phyloP scores from a whole-genome alignment of 805 yeast species.

The Wickerhamomyces bovis region DNA sequence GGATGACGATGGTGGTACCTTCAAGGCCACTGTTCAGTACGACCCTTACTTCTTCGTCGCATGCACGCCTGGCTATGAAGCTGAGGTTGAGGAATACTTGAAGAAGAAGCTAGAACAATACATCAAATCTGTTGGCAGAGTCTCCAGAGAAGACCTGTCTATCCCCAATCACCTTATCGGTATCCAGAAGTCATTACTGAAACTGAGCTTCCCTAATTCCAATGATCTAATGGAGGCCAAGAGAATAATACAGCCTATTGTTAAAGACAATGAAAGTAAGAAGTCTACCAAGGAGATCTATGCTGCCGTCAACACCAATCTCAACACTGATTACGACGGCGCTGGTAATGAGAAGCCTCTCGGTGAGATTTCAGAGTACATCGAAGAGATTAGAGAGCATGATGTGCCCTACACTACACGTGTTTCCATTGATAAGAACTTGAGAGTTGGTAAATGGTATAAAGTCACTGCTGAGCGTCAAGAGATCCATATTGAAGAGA shows the following conservation, averaged over 20 bases:
- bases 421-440: slow-evolving; percentile 83
- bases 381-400: slow-evolving; percentile 83
- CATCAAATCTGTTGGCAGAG: slow-evolving; percentile 49
- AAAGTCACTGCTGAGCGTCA: slow-evolving; percentile 62
- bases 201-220: slow-evolving; percentile 68
- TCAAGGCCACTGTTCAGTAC: slow-evolving; percentile 75
- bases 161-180: slow-evolving; percentile 87
- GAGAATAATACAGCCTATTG: slow-evolving; percentile 59
- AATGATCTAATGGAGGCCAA: slow-evolving; percentile 73
- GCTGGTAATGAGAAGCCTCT: slow-evolving; percentile 17
- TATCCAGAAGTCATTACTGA: slow-evolving; percentile 53
- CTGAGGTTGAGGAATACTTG: slow-evolving; percentile 81
- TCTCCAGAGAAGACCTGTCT: slow-evolving; percentile 71
- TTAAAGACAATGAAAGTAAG: slow-evolving; percentile 57
- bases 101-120: slow-evolving; percentile 59
- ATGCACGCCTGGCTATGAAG: slow-evolving; percentile 46
- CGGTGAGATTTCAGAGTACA: slow-evolving; percentile 53
- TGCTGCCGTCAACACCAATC: slow-evolving; percentile 39
- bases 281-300: slow-evolving; percentile 64
- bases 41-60: slow-evolving; percentile 84
- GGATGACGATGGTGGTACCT: slow-evolving; percentile 95
- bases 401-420: slow-evolving; percentile 97
- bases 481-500: slow-evolving; percentile 47
- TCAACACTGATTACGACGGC: slow-evolving; percentile 16
- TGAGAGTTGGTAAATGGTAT: slow-evolving; percentile 97